Base-by-base conservation (phyloP, 176 grass and related monocot species). In the Carex scoparia region DNA sequence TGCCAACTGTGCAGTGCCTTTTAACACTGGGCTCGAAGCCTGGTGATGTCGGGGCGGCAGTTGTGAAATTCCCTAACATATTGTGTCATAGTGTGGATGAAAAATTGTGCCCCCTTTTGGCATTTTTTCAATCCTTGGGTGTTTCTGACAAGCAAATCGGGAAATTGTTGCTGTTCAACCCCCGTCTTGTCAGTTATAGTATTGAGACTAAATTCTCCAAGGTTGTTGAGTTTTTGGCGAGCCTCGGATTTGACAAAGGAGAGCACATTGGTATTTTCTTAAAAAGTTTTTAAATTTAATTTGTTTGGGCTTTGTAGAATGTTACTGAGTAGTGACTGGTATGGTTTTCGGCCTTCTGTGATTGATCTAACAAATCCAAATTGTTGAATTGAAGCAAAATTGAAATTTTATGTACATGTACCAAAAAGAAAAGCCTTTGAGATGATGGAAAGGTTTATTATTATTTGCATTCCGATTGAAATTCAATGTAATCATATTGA, bases 131-230 rank as follows among this genome's bases (percentile, higher is more conserved):
- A 65, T 89, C 90, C 13, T 77, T 99, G 27, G 93, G 85, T 60
- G 87, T 99, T 48, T 89, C 91, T 0, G 97, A 99, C 60, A 95
- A 88, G 90, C 97, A 95, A 86, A 84, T 95, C 7, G 91, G 93
- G 37, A 99, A 92, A 89, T 58, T 99, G 84, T 69, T 99, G 67
- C 85, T 99, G 85, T 79, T 92, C 60, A 99, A 99, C 73, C 97
- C 97, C 0, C 94, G 97, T 42, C 93, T 99, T 85, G 89, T 99
- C 67, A 99, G 93, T 74, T 99, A 99, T 87, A 95, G 91, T 86
- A 98, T 98, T 11, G 87, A 99, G 86, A 90, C 88, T 31, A 99
- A 99, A 84, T 96, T 94, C 77, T 88, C 93, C 4, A 91, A 84
- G 62, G 85, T 81, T 3, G 86, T 92, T 5, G 86, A 96, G 79